phyloP scores from a whole-genome alignment of 305 asterid genomes.

The Solanum hybrid region DNA sequence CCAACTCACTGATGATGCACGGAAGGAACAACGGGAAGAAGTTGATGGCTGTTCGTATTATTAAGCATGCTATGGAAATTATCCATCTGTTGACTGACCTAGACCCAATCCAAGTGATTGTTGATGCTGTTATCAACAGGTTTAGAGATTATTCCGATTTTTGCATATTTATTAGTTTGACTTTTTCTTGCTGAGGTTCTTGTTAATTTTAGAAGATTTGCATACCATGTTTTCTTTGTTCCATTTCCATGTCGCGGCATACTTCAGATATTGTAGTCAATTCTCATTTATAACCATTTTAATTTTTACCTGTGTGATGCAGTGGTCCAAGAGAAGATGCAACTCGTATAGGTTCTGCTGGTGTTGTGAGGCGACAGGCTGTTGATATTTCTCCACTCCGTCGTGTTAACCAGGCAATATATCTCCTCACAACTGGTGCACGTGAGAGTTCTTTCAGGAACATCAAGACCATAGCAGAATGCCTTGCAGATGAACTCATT shows the following conservation, averaged over 20 bases:
- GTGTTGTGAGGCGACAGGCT: constrained; percentile 83
- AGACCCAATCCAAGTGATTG: background rate
- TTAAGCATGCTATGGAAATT: background rate
- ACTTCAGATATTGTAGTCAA: background rate
- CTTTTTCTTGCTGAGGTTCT: background rate
- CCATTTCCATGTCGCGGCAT: background rate
- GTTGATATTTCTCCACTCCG: constrained; percentile 80
- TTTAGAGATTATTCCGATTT: background rate
- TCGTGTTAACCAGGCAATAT: constrained; percentile 62
- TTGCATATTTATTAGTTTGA: background rate
- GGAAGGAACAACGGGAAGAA: background rate
- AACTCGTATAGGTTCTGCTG: constrained; percentile 77
- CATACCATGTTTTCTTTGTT: background rate
- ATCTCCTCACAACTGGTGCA: constrained; percentile 79
- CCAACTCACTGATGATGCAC: constrained; percentile 59
- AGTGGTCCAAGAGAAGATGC: constrained; percentile 91
- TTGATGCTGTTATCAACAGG: background rate
- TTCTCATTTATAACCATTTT: background rate
- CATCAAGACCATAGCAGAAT: constrained; percentile 62
- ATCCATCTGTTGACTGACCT: background rate
- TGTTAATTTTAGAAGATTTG: background rate
- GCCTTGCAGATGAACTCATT: constrained; percentile 85
- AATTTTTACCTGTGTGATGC: too few species aligned
- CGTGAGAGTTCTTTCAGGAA: constrained; percentile 78
- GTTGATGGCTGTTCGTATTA: background rate